These are phyloP conservation scores for Suillus sp. DNA, from an alignment of 768 basidiomycete genomes.

Conservation along the genomic window DNA sequence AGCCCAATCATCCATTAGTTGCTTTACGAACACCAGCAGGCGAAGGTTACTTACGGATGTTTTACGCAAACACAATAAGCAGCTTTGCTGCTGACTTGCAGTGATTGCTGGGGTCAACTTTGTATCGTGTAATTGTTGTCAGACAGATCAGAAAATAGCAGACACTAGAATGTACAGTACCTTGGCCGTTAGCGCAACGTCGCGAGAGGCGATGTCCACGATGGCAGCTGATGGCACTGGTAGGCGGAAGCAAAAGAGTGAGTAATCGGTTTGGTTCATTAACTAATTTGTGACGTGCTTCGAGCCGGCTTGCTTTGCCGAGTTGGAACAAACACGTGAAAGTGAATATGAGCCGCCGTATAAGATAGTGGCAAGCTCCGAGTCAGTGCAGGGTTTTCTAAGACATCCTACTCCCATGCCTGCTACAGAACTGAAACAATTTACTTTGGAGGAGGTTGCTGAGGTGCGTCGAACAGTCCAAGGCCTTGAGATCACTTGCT, in stretches of 20 bases:
- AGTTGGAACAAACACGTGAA: conserved; percentile 4
- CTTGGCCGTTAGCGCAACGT: not conserved
- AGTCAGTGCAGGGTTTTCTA: not conserved
- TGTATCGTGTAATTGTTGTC: not conserved
- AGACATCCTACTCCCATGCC: conserved; percentile 24
- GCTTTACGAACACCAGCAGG: not conserved
- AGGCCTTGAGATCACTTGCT: not conserved
- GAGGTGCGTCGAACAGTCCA: conserved; percentile 39
- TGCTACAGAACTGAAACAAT: conserved; percentile 41
- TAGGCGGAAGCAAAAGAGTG: conserved; percentile 1
- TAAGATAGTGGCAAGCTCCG: not conserved
- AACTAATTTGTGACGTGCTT: conserved; percentile 1
- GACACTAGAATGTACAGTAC: not conserved
- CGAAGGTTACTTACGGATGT: conserved; percentile 2
- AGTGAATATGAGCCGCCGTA: not conserved
- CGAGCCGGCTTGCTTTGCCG: not conserved
- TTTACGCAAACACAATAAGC: conserved; percentile 2
- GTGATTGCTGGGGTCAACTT: not conserved
- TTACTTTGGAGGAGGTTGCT: conserved; percentile 61
- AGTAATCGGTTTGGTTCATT: not conserved
- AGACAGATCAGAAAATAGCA: not conserved
- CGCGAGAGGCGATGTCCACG: not conserved
- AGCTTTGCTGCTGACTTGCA: not conserved
- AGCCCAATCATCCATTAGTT: not conserved
- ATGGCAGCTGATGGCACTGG: not conserved